Evolutionary conservation across 371 early-diverging fungal genomes (phyloP).

Genomic region (Encephalitozoon cuniculi): DNA sequence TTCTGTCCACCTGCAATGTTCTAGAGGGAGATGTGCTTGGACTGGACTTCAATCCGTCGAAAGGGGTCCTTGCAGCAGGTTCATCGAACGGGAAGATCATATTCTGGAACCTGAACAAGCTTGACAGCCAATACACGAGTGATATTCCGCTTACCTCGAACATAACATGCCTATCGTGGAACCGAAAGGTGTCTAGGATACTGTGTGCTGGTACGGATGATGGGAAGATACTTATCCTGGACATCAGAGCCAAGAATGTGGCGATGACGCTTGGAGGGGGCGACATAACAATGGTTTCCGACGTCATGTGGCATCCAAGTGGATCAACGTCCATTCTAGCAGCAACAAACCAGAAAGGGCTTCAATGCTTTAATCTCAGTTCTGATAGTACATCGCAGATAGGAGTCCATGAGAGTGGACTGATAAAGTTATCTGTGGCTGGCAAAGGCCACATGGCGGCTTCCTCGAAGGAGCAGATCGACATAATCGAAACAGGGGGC

Average conservation of each 20-base stretch:
- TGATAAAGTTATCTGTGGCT: neutral
- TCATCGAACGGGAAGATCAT: constrained; percentile 54
- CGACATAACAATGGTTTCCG: constrained; percentile 19
- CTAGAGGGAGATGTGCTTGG: constrained; percentile 56
- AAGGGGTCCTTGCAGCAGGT: constrained; percentile 56
- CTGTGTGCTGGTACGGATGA: constrained; percentile 52
- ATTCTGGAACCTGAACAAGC: constrained; percentile 53
- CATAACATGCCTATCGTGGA: constrained; percentile 56
- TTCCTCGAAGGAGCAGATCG: constrained; percentile 9
- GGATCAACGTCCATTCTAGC: constrained; percentile 38
- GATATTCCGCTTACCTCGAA: constrained; percentile 45
- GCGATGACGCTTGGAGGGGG: constrained; percentile 42
- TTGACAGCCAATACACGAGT: constrained; percentile 56
- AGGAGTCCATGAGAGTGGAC: neutral
- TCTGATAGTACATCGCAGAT: constrained; percentile 15
- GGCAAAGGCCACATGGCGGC: neutral
- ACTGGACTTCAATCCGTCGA: constrained; percentile 53
- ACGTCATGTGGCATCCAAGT: constrained; percentile 34
- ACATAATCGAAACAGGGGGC: neutral
- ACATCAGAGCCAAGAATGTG: constrained; percentile 57
- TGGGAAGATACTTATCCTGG: constrained; percentile 55
- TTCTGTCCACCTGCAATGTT: constrained; percentile 16
- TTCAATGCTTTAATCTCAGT: constrained; percentile 28
- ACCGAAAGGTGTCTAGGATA: constrained; percentile 57
- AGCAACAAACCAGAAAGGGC: neutral